phyloP scores from a whole-genome alignment of 2,329 filamentous ascomycete genomes.

The Esteya vermicola region DNA sequence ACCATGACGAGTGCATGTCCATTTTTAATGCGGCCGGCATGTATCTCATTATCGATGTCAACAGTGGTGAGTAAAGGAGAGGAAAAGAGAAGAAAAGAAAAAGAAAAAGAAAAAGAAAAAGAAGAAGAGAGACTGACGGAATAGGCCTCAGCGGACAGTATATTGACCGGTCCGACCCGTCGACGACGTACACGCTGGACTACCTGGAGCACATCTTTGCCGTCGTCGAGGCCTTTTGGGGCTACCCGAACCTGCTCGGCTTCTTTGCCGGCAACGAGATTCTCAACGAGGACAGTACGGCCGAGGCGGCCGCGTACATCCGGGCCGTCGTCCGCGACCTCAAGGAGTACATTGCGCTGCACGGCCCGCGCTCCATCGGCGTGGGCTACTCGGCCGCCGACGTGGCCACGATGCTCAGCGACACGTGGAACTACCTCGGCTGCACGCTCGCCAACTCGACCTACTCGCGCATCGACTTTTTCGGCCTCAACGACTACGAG shows the following conservation, averaged over 20 bases:
- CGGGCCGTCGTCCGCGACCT: slow-evolving; percentile 69
- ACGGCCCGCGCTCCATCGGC: slow-evolving; percentile 67
- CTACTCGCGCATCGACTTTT: slow-evolving; percentile 48
- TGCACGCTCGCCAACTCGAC: slow-evolving; percentile 47
- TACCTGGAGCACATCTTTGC: slow-evolving; percentile 15
- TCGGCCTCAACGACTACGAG: slow-evolving; percentile 62
- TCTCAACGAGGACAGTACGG: slow-evolving; percentile 45
- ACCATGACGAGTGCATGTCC: slow-evolving; percentile 71
- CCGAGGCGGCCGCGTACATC: slow-evolving; percentile 59
- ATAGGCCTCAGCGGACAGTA: slow-evolving; percentile 43
- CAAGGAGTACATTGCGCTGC: slow-evolving; percentile 62
- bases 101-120: slow-evolving; percentile 31
- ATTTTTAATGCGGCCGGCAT: slow-evolving; percentile 68
- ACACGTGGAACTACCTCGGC: slow-evolving; percentile 64
- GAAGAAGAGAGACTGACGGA: slow-evolving; percentile 33
- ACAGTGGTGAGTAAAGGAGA: slow-evolving; percentile 50
- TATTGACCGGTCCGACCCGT: slow-evolving; percentile 29
- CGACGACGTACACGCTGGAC: slow-evolving; percentile 29
- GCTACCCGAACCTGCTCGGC: slow-evolving; percentile 66
- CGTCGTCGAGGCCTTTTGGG: slow-evolving; percentile 63
- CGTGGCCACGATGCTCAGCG: slow-evolving; percentile 51
- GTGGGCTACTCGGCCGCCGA: slow-evolving; percentile 80
- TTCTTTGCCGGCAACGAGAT: slow-evolving; percentile 86
- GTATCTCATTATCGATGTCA: slow-evolving; percentile 71
- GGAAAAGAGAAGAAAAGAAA: background rate